Evolutionary conservation across 2,329 filamentous ascomycete species (phyloP), one percentile per base, ranked within the genome.

Genomic region (Fusarium odoratissimum): DNA sequence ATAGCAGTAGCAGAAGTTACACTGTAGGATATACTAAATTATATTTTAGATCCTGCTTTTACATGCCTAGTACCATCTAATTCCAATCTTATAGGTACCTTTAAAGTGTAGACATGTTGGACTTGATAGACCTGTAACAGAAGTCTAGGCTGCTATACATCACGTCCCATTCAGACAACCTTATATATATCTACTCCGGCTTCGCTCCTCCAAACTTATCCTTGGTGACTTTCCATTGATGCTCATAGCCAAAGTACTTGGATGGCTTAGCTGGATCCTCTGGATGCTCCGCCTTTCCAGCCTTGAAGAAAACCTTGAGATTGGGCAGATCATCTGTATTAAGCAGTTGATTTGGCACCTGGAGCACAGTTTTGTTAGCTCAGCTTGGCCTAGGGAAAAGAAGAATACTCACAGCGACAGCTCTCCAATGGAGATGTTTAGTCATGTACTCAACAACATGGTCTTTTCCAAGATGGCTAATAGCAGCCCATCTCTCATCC

Each of bases 331-430:
- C n/a, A 42, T 23, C 40, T 5, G 40, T 23, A 14, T 42, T 42
- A 7, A 42, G 14, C 8, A 42, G 1, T 7, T 42, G 14, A 5
- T 42, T 42, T 3, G 40, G 40, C 5, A 42, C 40, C 40, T 42
- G 5, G 6, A 17, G 6, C 14, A 11, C 9, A 23, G 0, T 16
- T 4, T 11, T 4, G n/a, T 42, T 23, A 42, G 14, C 17, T 23
- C 2, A 5, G 5, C n/a, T 6, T 5, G 6, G 7, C 11, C 4
- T 9, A 16, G 6, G 14, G 21, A n/a, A 8, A 14, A n/a, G 0
- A 9, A 23, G 0, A 6, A 38, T 11, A 11, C 40, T 42, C 4
- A 42, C 40, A 10, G 40, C 40, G 8, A 42, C 40, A 23, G n/a
- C 40, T 42, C n/a, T 42, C 40, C 40, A 42, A 10, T 42, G 40